Evolutionary conservation across 768 basidiomycete species (phyloP).

Genomic region (Boletus reticuloceps): DNA sequence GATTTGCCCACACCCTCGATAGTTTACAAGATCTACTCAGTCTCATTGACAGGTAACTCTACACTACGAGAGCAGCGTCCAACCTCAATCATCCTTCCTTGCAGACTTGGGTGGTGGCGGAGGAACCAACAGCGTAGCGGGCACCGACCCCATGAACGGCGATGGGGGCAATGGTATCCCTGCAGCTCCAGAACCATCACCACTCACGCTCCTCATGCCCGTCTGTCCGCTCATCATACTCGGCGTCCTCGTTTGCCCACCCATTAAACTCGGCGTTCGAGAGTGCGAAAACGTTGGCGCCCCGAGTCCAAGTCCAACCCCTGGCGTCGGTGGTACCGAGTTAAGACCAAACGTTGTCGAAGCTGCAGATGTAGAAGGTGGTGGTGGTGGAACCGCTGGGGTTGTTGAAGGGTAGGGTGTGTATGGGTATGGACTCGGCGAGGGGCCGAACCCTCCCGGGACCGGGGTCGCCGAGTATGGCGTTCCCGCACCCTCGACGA

Average conservation of each 20-base stretch:
- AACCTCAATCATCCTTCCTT: constrained; percentile 29
- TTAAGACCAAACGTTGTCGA: constrained; percentile 34
- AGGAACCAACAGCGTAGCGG: constrained; percentile 15
- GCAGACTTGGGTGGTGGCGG: constrained; percentile 20
- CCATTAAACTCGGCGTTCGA: constrained; percentile 24
- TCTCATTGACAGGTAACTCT: background rate
- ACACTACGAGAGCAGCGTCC: background rate
- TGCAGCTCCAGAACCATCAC: constrained; percentile 7
- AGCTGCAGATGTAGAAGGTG: constrained; percentile 14
- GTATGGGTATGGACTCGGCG: constrained; percentile 26
- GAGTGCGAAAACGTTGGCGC: constrained; percentile 20
- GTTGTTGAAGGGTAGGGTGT: constrained; percentile 30
- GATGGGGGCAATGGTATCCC: constrained; percentile 20
- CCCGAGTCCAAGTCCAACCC: constrained; percentile 30
- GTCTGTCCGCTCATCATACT: background rate
- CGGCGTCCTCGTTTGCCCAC: constrained; percentile 1
- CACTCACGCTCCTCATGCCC: constrained; percentile 13
- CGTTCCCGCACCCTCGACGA: constrained; percentile 46
- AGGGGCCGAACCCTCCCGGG: constrained; percentile 25
- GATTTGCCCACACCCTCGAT: too few species aligned
- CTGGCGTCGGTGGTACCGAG: constrained; percentile 26
- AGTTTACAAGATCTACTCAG: background rate
- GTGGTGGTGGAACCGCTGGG: background rate
- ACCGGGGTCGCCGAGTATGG: constrained; percentile 38
- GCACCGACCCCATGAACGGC: constrained; percentile 18